A percentile compares a stretch with the other conserved stretches of the same genome.
These are phyloP conservation scores for Phoma sp. DNA, from an alignment of 2,329 filamentous ascomycete species.

Conservation along the genomic window DNA sequence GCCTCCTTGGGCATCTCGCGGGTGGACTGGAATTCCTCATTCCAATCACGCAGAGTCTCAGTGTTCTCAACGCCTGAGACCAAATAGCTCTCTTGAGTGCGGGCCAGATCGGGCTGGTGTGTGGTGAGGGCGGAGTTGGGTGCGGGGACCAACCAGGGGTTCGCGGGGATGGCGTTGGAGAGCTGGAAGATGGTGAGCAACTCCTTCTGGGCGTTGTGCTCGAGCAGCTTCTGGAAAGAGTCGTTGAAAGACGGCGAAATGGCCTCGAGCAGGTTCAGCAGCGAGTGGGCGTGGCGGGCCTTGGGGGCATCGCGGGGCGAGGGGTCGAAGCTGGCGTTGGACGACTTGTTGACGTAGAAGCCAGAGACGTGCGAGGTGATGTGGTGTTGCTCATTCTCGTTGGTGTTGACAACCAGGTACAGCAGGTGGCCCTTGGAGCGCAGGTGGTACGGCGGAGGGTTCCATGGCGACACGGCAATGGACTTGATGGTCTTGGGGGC, in stretches of 20 bases:
- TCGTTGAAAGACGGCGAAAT: constrained; percentile 83
- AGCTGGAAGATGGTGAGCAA: constrained; percentile 93
- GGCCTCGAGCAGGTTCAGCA: constrained; percentile 77
- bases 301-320: constrained; percentile 80
- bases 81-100: constrained; percentile 91
- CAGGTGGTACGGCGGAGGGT: constrained; percentile 90
- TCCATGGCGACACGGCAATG: constrained; percentile 90
- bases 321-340: constrained; percentile 93
- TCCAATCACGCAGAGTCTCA: constrained; percentile 96
- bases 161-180: constrained; percentile 89
- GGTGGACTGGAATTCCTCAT: constrained; percentile 97
- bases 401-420: constrained; percentile 87
- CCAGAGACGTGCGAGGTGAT: constrained; percentile 93
- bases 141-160: constrained; percentile 86
- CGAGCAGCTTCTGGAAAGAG: constrained; percentile 78
- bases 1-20: constrained; percentile 91
- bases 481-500: constrained; percentile 90
- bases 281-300: constrained; percentile 79
- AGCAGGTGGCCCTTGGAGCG: constrained; percentile 91
- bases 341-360: constrained; percentile 97
- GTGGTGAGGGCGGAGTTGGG: constrained; percentile 67
- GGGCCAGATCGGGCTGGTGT: constrained; percentile 82
- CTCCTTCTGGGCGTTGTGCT: constrained; percentile 83
- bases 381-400: constrained; percentile 92
- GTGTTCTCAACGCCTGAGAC: constrained; percentile 91